Evolutionary conservation across 345 rosid genomes (phyloP).

Genomic region (Cardamine occulta): DNA sequence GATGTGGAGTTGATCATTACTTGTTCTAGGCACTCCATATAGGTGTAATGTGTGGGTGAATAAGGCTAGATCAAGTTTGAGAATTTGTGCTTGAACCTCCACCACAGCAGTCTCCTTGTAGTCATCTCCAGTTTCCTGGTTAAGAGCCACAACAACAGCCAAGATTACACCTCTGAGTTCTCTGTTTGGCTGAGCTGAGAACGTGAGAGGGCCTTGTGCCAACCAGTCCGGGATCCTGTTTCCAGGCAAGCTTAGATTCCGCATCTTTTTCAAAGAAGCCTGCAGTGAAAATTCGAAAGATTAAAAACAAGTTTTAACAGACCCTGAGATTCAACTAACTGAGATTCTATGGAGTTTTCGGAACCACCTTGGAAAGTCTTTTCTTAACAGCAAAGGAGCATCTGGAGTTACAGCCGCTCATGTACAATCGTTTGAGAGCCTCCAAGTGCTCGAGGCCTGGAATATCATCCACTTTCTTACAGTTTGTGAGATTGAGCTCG

Average conservation of each 20-base stretch:
- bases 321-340: not conserved
- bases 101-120: constrained; percentile 41
- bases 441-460: constrained; percentile 36
- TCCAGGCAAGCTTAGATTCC: constrained; percentile 62
- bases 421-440: constrained; percentile 24
- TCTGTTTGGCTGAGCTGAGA: constrained; percentile 47
- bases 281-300: constrained; percentile 30
- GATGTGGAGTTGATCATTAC: constrained; percentile 58
- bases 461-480: constrained; percentile 24
- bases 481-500: constrained; percentile 33
- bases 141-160: constrained; percentile 57
- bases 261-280: constrained; percentile 53
- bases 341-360: not conserved
- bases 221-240: constrained; percentile 65
- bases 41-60: constrained; percentile 38
- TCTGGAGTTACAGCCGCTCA: constrained; percentile 17
- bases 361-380: constrained; percentile 38
- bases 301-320: not conserved
- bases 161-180: constrained; percentile 53
- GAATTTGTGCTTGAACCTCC: constrained; percentile 51
- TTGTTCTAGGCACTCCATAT: constrained; percentile 54
- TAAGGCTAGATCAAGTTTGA: not conserved
- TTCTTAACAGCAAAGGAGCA: constrained; percentile 14
- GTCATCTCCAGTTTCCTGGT: constrained; percentile 39
- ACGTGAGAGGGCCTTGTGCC: constrained; percentile 41